Evolutionary conservation across 495 filamentous ascomycete species (phyloP), one percentile per base, ranked within the genome.

Genomic region (Xanthoparmelia taractica): DNA sequence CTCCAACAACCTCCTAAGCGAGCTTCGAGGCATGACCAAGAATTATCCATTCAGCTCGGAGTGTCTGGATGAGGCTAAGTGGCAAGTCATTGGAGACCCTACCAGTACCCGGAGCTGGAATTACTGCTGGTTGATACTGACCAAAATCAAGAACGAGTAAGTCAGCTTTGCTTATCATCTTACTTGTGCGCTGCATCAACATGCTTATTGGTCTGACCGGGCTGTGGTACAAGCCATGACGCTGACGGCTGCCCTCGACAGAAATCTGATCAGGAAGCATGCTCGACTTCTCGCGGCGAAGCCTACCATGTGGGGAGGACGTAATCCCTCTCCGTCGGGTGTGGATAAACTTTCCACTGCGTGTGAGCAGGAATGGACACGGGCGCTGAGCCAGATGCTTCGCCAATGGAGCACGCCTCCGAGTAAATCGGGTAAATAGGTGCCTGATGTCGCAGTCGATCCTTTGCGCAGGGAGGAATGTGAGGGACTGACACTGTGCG

Each of bases 41-140:
- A 85, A 84, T 68, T 92, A 89, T 65, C 88, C 88, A 0, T 88
- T 90, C 69, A 88, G 84, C 66, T 84, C 81, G 40, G 84, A 86
- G 31, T 80, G 85, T 52, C 69, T 91, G 0, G 80, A 86, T 38
- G 83, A 88, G 66, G 87, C 88, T 1, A 88, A 89, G 64, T 75
- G 74, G 60, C 74, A 84, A 25, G 88, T 91, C 15, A 77, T 79
- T 54, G 79, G 79, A 56, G 88, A 91, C 64, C 84, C 85, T 0
- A 73, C 82, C 11, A 85, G 84, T 61, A 83, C 81, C 66, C 76
- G 85, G 17, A 90, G 86, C 69, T 91, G 88, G 87, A 92, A 91
- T 66, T 80, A 86, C 70, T 88, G 84, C 48, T 91, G 88, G 88
- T 75, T 90, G 41, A 82, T 88, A 36, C 74, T 92, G n/a, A 75